Evolutionary conservation across 805 yeast genomes (phyloP).

Genomic region (Ogataea allantospora): DNA sequence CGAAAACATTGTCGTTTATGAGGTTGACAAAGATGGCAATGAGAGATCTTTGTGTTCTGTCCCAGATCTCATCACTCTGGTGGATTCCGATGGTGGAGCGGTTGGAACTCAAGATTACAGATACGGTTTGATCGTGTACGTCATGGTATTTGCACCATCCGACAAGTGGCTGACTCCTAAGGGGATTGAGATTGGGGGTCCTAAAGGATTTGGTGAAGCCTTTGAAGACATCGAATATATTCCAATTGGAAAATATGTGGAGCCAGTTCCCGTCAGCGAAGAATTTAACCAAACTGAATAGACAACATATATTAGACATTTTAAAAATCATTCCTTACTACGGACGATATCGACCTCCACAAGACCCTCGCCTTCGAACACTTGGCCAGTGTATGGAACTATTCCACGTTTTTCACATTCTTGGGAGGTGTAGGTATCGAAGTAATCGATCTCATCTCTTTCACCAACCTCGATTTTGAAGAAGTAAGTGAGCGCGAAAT

Average conservation of each 20-base stretch:
- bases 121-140: constrained; percentile 42
- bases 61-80: constrained; percentile 41
- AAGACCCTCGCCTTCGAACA: constrained; percentile 2
- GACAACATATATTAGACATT: background rate
- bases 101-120: constrained; percentile 45
- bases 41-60: constrained; percentile 36
- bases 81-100: constrained; percentile 42
- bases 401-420: constrained; percentile 34
- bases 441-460: constrained; percentile 35
- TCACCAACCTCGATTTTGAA: constrained; percentile 26
- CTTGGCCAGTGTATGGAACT: constrained; percentile 18
- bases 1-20: constrained; percentile 40
- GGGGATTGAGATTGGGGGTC: constrained; percentile 42
- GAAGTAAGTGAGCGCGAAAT: constrained; percentile 33
- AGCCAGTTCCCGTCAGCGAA: constrained; percentile 14
- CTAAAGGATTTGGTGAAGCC: constrained; percentile 30
- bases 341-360: background rate
- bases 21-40: constrained; percentile 21
- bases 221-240: constrained; percentile 36
- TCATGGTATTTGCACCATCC: constrained; percentile 37
- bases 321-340: background rate
- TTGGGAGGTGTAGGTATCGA: constrained; percentile 30
- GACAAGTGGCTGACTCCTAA: constrained; percentile 35
- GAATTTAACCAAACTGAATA: constrained; percentile 5
- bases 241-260: constrained; percentile 36